Evolutionary conservation across 768 basidiomycete genomes (phyloP).

Genomic region (Hygrophoropsis aurantiaca): DNA sequence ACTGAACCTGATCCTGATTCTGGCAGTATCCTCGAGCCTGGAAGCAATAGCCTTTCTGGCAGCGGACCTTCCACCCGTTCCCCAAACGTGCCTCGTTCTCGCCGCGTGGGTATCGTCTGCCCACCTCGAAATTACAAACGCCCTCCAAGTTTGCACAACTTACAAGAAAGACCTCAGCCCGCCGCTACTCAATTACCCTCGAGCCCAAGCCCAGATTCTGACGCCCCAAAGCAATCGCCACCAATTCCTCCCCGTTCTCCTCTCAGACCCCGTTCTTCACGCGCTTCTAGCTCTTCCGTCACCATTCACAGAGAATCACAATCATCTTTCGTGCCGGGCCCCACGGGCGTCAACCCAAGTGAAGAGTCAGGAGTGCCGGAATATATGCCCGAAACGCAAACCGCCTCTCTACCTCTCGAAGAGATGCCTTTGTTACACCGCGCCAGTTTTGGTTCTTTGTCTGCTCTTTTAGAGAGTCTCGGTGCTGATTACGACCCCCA

Average conservation of each 20-base stretch:
- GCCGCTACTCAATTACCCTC: slow-evolving; percentile 28
- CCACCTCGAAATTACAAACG: slow-evolving; percentile 36
- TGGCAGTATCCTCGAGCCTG: not conserved
- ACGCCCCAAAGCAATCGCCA: slow-evolving; percentile 24
- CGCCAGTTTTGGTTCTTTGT: slow-evolving; percentile 31
- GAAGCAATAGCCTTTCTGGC: not conserved
- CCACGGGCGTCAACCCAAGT: slow-evolving; percentile 2
- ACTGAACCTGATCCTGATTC: not conserved
- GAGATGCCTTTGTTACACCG: slow-evolving; percentile 28
- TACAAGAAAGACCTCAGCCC: slow-evolving; percentile 3
- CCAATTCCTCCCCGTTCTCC: slow-evolving; percentile 25
- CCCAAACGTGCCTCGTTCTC: slow-evolving; percentile 36
- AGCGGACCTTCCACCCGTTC: not conserved
- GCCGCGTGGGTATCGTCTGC: slow-evolving; percentile 44
- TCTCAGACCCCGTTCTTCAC: slow-evolving; percentile 20
- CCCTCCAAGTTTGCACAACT: slow-evolving; percentile 27
- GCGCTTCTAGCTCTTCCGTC: not conserved
- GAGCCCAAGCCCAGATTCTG: slow-evolving; percentile 14
- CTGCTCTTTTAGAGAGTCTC: slow-evolving; percentile 28
- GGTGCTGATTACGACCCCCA: slow-evolving; percentile 23
- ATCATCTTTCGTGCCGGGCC: slow-evolving; percentile 7
- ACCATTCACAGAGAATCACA: slow-evolving; percentile 1
- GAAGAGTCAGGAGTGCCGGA: not conserved
- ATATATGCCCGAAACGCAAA: slow-evolving; percentile 2
- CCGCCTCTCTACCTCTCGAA: slow-evolving; percentile 12